Evolutionary conservation across 148 eudicot genomes (phyloP).

Genomic region (Selenicereus undatus): DNA sequence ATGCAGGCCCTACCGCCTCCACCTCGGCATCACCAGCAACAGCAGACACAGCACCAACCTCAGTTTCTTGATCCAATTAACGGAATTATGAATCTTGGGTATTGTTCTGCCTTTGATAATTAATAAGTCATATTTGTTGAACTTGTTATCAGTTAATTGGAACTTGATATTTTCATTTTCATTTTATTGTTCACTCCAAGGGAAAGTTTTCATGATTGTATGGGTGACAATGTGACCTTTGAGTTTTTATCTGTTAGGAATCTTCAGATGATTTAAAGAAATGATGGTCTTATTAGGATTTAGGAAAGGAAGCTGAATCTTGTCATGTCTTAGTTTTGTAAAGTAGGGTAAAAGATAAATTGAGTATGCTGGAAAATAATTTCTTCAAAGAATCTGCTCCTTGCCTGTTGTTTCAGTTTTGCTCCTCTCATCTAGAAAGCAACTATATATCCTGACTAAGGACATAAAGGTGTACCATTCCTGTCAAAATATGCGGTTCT

Average conservation of each 20-base stretch:
- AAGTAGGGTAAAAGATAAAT: neutral
- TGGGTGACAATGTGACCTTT: neutral
- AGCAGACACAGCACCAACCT: slow-evolving; percentile 25
- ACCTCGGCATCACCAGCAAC: slow-evolving; percentile 31
- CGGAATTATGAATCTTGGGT: slow-evolving; percentile 49
- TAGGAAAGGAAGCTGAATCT: neutral
- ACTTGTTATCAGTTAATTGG: no score
- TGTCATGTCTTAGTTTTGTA: neutral
- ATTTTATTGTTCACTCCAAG: no score
- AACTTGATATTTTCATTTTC: neutral
- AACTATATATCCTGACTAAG: no score
- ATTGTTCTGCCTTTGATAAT: slow-evolving; percentile 10
- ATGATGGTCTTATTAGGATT: neutral
- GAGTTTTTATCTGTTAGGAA: neutral
- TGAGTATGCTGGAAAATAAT: no score
- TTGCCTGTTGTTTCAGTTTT: no score
- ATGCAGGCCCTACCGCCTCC: neutral
- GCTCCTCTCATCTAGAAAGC: no score
- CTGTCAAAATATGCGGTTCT: no score
- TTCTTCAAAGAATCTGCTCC: no score
- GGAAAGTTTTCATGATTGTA: neutral
- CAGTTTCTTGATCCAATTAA: slow-evolving; percentile 50
- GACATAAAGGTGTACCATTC: no score
- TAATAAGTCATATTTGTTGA: no score
- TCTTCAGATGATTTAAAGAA: no score